These are phyloP conservation scores for Lecanicillium sp. DNA, from an alignment of 2,329 filamentous ascomycete species.

Conservation along the genomic window DNA sequence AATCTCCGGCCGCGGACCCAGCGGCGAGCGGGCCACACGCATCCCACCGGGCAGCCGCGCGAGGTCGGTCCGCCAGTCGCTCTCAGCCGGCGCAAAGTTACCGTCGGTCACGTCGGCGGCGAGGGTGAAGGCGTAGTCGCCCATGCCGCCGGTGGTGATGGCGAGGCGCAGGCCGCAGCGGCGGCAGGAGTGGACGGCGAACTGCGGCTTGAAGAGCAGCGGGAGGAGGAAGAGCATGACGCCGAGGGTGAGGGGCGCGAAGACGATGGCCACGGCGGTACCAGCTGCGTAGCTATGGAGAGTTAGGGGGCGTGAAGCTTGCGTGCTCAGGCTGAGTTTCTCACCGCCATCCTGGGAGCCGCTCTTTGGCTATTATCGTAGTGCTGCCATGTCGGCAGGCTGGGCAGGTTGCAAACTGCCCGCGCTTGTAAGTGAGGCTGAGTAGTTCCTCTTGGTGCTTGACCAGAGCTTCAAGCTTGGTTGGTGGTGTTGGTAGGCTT, in stretches of 20 bases:
- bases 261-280: slow-evolving; percentile 13
- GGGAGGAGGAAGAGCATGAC: slow-evolving; percentile 10
- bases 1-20: slow-evolving; percentile 11
- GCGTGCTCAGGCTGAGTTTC: no score
- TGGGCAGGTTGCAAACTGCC: slow-evolving; percentile 14
- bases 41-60: slow-evolving; percentile 13
- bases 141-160: slow-evolving; percentile 11
- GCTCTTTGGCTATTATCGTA: slow-evolving; percentile 12
- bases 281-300: slow-evolving; percentile 13
- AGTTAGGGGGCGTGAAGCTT: no score
- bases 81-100: slow-evolving; percentile 10
- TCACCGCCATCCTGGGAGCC: slow-evolving; percentile 13
- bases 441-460: slow-evolving; percentile 5
- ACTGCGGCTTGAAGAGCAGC: slow-evolving; percentile 11
- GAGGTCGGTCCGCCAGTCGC: slow-evolving; percentile 14
- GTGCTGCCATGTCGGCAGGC: slow-evolving; percentile 14
- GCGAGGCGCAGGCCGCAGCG: slow-evolving; percentile 15
- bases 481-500: neutral
- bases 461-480: neutral
- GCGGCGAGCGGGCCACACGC: slow-evolving; percentile 12
- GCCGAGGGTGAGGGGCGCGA: slow-evolving; percentile 13
- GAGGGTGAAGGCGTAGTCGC: slow-evolving; percentile 13
- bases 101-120: slow-evolving; percentile 7
- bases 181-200: slow-evolving; percentile 13
- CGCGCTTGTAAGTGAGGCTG: slow-evolving; percentile 13